phyloP scores from a whole-genome alignment of 352 stramenopile species.

The Globisporangium nagaii region DNA sequence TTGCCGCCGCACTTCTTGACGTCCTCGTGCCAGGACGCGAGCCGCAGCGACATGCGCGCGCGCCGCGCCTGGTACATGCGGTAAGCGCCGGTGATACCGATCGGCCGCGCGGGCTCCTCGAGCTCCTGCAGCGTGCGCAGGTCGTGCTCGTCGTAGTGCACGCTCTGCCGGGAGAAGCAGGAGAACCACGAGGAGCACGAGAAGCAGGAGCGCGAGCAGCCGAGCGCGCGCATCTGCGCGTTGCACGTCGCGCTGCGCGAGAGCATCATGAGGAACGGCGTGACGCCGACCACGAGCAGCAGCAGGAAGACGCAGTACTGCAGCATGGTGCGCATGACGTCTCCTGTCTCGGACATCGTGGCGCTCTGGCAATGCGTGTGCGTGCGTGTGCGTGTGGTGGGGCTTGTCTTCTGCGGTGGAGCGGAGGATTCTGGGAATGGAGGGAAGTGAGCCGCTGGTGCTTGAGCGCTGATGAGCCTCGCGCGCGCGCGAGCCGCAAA shows the following conservation, averaged over 20 bases:
- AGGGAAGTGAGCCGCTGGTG: neutral
- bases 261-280: constrained; percentile 41
- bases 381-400: neutral
- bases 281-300: constrained; percentile 34
- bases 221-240: constrained; percentile 26
- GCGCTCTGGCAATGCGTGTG: too few relatives aligned
- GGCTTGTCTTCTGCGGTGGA: neutral
- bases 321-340: constrained; percentile 27
- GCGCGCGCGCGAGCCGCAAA: neutral
- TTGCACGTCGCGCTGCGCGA: constrained; percentile 34
- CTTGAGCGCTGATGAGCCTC: neutral
- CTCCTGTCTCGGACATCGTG: constrained; percentile 5
- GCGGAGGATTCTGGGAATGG: constrained; percentile 3
- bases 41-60: constrained; percentile 39
- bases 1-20: constrained; percentile 32
- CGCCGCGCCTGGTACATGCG: constrained; percentile 46
- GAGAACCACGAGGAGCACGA: constrained; percentile 6
- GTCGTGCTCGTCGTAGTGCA: constrained; percentile 52
- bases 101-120: constrained; percentile 29
- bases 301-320: constrained; percentile 44
- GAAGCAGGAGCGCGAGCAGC: constrained; percentile 30
- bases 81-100: constrained; percentile 51
- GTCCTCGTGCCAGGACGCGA: constrained; percentile 65
- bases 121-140: constrained; percentile 49
- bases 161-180: constrained; percentile 16